Base-by-base conservation (phyloP, 1,139 yeast genomes). In the Entelexis sorbosivorans region DNA sequence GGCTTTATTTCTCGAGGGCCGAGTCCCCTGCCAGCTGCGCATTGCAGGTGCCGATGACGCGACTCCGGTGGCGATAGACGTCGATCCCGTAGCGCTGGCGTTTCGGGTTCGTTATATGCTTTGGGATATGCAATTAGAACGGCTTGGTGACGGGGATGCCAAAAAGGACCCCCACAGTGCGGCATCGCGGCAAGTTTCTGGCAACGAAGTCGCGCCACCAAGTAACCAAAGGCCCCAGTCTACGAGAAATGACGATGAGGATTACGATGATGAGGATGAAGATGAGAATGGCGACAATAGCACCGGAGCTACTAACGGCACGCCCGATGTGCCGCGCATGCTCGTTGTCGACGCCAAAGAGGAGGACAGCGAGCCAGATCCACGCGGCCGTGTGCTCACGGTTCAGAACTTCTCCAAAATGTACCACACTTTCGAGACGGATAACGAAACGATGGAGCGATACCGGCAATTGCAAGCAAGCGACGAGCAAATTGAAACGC, bases 351-450 rank as follows among this genome's bases (percentile, higher is more conserved):
- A 54, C 13, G 36, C 52, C 22, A 47, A 52, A 10, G 57, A 52
- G 31, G 58, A 55, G 29, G 59, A 55, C 29, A 53, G 55, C n/a
- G 63, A 59, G 38, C 53, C 60, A 3, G 59, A 57, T 28, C 46
- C 54, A 16, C 48, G 46, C 10, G 59, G 56, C 10, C 52, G 51
- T 17, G 28, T 31, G 6, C 44, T 35, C 13, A 54, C 58, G 16
- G 57, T 61, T 24, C 54, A 56, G 26, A 56, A 82, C 47, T 60
- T 61, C 53, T 58, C 60, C 47, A 59, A 60, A 39, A 78, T 84
- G 39, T 88, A 87, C 63, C 96, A 88, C 63, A 80, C 78, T 55
- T 86, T 87, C 63, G 97, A 89, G 62, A 77, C 78, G 57, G 96
- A 88, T 64, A 71, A 79, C 58, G 94, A 85, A 53, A 84, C 91